Evolutionary conservation across 306 rosid species (phyloP), one percentile per base, ranked within the genome.

Genomic region (Pyrus pyrifolia): DNA sequence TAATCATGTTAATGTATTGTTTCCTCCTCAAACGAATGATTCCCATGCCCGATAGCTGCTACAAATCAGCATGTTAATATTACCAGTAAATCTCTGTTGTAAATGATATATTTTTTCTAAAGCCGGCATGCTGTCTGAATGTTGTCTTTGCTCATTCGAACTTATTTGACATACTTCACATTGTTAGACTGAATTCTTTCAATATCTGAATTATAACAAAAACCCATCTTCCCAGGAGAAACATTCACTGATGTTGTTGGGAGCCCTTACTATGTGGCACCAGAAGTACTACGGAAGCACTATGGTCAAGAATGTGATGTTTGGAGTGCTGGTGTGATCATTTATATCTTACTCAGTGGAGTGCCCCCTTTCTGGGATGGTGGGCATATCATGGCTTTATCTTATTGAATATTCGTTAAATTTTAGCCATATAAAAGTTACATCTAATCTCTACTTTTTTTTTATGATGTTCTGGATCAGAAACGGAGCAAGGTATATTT

Each of bases 301-400:
- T 95, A 95, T 78, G 97, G 99, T 75, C 89, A 86, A 76, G 91
- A 87, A 76, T 95, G 99, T 80, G 97, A 95, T 86, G 92, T 95
- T 69, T 92, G 99, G 99, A 92, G 99, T 76, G 99, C 97, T 30
- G 99, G 99, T 65, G 99, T 95, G 53, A 95, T 95, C 84, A 90
- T 92, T 44, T 95, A 92, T 70, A 92, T 95, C 79, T 85, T 92
- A 82, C 87, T 95, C 29, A 83, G 97, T 82, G 99, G 97, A 60
- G 97, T 95, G 80, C 99, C 99, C 67, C 97, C 99, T 42, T 92
- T 95, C 83, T 92, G 97, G 99, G 99, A 89, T 71, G 99, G 99
- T 95, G 78, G 91, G 89, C 70, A 80, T 80, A 70, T 81, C 68
- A 55, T 63, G 46, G 30, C 55, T 58, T 71, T 40, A 7, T 40